A percentile compares a stretch with the other conserved stretches of the same genome.
Evolutionary conservation across 2,329 filamentous ascomycete species (phyloP).

Genomic region (Phoma sp.): DNA sequence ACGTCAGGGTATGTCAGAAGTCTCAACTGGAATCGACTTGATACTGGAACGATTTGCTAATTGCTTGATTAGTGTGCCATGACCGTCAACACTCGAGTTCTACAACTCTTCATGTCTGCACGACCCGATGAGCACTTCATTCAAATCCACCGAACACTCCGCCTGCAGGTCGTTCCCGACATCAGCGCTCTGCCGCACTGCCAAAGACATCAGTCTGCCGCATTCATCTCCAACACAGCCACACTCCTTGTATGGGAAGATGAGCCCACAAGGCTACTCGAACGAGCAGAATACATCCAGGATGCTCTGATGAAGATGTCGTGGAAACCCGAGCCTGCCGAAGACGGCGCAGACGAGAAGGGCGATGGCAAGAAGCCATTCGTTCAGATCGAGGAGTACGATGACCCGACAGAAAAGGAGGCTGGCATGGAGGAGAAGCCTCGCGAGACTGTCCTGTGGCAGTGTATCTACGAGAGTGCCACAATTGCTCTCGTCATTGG

Average conservation of each 20-base stretch:
- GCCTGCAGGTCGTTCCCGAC: conserved; percentile 67
- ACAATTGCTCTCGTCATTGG: conserved; percentile 62
- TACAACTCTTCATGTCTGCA: conserved; percentile 64
- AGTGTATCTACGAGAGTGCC: conserved; percentile 60
- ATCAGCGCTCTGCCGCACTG: conserved; percentile 65
- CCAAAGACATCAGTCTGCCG: conserved; percentile 80
- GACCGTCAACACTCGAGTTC: conserved; percentile 71
- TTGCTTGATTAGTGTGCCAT: conserved; percentile 63
- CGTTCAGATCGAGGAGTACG: conserved; percentile 21
- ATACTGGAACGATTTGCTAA: too few relatives aligned
- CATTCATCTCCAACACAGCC: conserved; percentile 75
- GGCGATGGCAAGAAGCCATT: conserved; percentile 34
- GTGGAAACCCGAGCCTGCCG: conserved; percentile 59
- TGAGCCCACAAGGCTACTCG: conserved; percentile 73
- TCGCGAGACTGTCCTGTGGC: conserved; percentile 63
- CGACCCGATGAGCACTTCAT: conserved; percentile 62
- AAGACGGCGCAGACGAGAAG: conserved; percentile 50
- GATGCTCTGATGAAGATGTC: conserved; percentile 77
- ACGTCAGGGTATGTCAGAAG: conserved; percentile 58
- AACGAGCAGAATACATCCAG: conserved; percentile 75
- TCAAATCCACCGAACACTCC: conserved; percentile 64
- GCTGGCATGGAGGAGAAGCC: conserved; percentile 31
- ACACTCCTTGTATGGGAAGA: conserved; percentile 85
- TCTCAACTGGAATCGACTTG: not conserved
- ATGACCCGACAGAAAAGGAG: conserved; percentile 35